These are phyloP conservation scores for Lasiodiplodia sp. DNA, from an alignment of 2,329 filamentous ascomycete genomes.

Conservation along the genomic window DNA sequence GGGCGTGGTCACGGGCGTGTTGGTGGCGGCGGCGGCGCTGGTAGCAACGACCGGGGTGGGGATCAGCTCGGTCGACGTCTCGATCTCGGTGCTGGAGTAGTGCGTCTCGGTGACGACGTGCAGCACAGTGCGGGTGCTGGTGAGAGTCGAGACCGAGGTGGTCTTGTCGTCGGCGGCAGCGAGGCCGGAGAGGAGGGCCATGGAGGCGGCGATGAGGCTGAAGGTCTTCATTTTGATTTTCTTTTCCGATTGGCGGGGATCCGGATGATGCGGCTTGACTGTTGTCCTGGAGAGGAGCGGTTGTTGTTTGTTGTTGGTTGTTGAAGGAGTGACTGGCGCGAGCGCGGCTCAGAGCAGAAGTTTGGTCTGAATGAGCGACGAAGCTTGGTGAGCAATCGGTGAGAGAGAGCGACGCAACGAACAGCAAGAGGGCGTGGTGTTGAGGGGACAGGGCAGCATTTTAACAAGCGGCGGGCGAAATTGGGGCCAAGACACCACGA, in stretches of 20 bases:
- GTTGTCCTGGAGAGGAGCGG: background rate
- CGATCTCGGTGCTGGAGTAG: conserved; percentile 40
- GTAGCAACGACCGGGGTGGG: conserved; percentile 35
- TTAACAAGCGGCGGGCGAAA: conserved; percentile 22
- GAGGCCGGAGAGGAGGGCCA: conserved; percentile 44
- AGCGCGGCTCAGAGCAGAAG: conserved; percentile 27
- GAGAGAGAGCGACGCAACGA: conserved; percentile 23
- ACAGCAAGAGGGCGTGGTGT: conserved; percentile 23
- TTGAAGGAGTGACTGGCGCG: conserved; percentile 27
- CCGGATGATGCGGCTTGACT: background rate
- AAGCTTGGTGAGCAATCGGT: background rate
- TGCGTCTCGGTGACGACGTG: conserved; percentile 48
- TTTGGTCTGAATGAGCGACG: conserved; percentile 27
- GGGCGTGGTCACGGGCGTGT: conserved; percentile 27
- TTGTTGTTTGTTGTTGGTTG: conserved; percentile 2
- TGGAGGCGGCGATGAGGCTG: conserved; percentile 43
- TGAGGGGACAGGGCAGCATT: conserved; percentile 15
- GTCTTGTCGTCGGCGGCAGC: conserved; percentile 47
- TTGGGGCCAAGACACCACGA: conserved; percentile 20
- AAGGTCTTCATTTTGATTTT: conserved; percentile 39
- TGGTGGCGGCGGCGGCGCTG: conserved; percentile 11
- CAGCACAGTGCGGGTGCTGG: conserved; percentile 41
- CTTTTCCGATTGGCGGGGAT: conserved; percentile 19
- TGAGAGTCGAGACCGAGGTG: conserved; percentile 26
- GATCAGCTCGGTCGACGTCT: conserved; percentile 42